Percentiles rank a stretch among this genome's conserved stretches.
Evolutionary conservation across 345 rosid species (phyloP).

Genomic region (Rhodamnia rubescens): DNA sequence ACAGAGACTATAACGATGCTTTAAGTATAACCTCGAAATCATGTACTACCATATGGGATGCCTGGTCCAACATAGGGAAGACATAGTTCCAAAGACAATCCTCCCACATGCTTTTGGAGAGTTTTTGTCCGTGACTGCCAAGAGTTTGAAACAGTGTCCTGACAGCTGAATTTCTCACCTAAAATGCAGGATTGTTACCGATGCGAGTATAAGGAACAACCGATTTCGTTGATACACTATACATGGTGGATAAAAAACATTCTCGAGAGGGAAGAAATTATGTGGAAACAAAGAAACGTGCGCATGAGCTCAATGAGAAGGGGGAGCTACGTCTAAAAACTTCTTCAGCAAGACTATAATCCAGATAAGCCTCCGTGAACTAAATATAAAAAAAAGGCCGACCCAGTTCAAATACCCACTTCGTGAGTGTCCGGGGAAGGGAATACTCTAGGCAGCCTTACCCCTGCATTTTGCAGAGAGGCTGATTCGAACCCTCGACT

Average conservation of each 20-base stretch:
- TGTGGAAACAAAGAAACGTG: neutral
- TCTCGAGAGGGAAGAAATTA: neutral
- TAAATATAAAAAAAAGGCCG: neutral
- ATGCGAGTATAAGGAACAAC: neutral
- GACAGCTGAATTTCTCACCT: conserved; percentile 98
- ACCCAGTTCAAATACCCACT: no score
- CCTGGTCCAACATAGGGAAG: conserved; percentile 79
- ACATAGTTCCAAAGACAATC: conserved; percentile 96
- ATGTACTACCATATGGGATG: conserved; percentile 74
- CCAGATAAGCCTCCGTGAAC: neutral
- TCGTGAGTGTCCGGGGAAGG: no score
- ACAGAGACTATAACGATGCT: neutral
- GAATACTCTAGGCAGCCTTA: no score
- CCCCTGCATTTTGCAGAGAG: no score
- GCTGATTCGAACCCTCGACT: no score
- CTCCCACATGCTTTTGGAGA: conserved; percentile 94
- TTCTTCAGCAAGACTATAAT: neutral
- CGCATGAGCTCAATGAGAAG: neutral
- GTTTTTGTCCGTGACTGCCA: conserved; percentile 88
- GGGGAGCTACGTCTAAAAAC: neutral
- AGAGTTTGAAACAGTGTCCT: conserved; percentile 91
- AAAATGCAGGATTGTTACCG: neutral
- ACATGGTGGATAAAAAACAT: neutral
- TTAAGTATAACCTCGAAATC: neutral
- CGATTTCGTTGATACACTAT: neutral